Evolutionary conservation across 192 early-diverging fungal species (phyloP), one percentile per base, ranked within the genome.

Genomic region (Gigaspora rosea): DNA sequence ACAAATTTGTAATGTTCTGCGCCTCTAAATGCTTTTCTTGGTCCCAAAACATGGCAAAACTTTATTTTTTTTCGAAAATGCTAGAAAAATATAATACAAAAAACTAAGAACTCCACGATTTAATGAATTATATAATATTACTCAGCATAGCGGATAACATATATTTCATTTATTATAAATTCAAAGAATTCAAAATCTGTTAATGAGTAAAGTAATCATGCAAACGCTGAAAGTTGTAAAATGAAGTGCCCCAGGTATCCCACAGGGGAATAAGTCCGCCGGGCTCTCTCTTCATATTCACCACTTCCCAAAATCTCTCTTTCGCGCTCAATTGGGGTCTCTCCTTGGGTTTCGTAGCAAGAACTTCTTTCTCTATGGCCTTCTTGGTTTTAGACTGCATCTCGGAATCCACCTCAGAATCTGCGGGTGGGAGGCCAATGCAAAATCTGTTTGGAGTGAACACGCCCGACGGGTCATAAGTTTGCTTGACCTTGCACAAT

Each of bases 381-480:
- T n/a, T n/a, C n/a, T n/a, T n/a, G n/a, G n/a, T n/a, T n/a, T n/a
- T n/a, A n/a, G n/a, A n/a, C n/a, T n/a, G n/a, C n/a, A n/a, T 58
- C 71, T 72, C 71, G 3, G 41, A 72, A 72, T 22, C 71, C 41
- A 52, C 20, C n/a, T n/a, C n/a, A 54, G 6, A 47, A 59, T 46
- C 71, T 33, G 0, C 66, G 1, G 71, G 32, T 0, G 0, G 16
- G 33, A 59, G 76, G 36, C 77, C 77, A 36, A 78, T 58, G 77
- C 77, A 78, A 58, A 78, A 78, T 61, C 56, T 68, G 46, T 78
- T 71, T 20, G 68, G 66, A 61, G 77, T 78, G 77, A 71, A 78
- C 51, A 78, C 68, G 20, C 67, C 54, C 8, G 32, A 35, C 2
- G 77, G 77, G 61, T 78, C 77, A 58, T 20, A 66, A 2, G 1